Percentiles rank a stretch among this genome's conserved stretches.
These are phyloP conservation scores for Podaxis sp. DNA, from an alignment of 768 basidiomycete genomes.

Conservation along the genomic window DNA sequence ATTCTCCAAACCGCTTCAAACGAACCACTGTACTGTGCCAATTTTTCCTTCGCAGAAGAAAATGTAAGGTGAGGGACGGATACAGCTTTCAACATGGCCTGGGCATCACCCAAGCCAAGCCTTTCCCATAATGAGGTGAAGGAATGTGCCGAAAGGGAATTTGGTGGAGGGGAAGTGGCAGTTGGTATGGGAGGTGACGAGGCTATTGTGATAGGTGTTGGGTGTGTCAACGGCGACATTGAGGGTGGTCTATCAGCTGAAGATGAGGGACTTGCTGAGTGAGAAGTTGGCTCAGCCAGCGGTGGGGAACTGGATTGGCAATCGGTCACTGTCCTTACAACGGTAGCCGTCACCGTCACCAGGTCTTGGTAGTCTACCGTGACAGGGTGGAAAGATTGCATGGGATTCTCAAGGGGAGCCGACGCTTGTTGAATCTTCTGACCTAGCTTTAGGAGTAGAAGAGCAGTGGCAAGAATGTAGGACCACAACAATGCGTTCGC, in stretches of 20 bases:
- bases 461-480: conserved; percentile 25
- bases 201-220: background rate
- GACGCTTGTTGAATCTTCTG: background rate
- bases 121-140: conserved; percentile 2
- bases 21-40: background rate
- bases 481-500: conserved; percentile 19
- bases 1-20: conserved; percentile 2
- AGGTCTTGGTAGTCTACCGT: background rate
- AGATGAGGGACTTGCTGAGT: background rate
- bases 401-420: background rate
- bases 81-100: background rate
- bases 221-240: background rate
- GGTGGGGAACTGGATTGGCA: background rate
- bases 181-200: background rate
- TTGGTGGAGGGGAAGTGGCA: background rate
- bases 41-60: conserved; percentile 1
- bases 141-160: background rate
- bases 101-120: conserved; percentile 1
- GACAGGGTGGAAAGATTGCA: background rate
- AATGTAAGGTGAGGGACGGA: background rate
- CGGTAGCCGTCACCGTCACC: conserved; percentile 2
- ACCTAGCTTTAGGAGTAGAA: conserved; percentile 23
- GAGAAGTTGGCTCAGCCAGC: background rate
- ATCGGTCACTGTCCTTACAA: background rate
- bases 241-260: background rate